Base-by-base conservation (phyloP, 495 filamentous ascomycete genomes). In the Ramalina intermedia region DNA sequence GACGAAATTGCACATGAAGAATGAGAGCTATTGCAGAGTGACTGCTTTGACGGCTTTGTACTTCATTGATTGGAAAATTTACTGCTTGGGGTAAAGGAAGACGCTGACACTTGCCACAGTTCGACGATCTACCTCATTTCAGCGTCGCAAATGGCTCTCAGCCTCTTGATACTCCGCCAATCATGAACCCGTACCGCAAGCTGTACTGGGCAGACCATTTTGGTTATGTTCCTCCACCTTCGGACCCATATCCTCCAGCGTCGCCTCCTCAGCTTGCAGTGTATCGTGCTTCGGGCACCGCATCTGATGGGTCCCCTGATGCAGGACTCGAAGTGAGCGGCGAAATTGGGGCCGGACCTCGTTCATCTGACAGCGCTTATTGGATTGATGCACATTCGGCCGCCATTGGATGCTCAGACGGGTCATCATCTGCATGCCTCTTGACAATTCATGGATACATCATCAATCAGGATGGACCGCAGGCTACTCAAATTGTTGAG, bases 291-390 rank as follows among this genome's bases (percentile, higher is more conserved):
- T 48, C 61, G n/a, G 53, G 43, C 23, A 57, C 46, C 17, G 44
- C 59, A 11, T 53, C 46, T 4, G 53, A 57, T 20, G 49, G 45
- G 24, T 60, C 62, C 12, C 52, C 59, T 23, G 57, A 63, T 44
- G 62, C 61, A 16, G 62, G 57, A 13, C 49, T 55, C 14, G 27
- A 65, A 18, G 48, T 59, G 16, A 46, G 57, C 20, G 69, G 69
- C n/a, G 69, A 68, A 29, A 55, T 73, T 47, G 65, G 67, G 24
- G 67, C 63, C 16, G 69, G 69, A 18, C 62, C 64, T 12, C 58
- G 62, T 18, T 59, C 60, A 29, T 37, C 37, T 5, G 55, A 59
- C 16, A 61, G 59, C 18, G 63, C 67, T 17, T 73, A 66, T 56
- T 69, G 66, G 66, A 66, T 73, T 53, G 57, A 70, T 52, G 66